Base-by-base conservation (phyloP, 352 stramenopile genomes). In the Thraustochytrium sp. region DNA sequence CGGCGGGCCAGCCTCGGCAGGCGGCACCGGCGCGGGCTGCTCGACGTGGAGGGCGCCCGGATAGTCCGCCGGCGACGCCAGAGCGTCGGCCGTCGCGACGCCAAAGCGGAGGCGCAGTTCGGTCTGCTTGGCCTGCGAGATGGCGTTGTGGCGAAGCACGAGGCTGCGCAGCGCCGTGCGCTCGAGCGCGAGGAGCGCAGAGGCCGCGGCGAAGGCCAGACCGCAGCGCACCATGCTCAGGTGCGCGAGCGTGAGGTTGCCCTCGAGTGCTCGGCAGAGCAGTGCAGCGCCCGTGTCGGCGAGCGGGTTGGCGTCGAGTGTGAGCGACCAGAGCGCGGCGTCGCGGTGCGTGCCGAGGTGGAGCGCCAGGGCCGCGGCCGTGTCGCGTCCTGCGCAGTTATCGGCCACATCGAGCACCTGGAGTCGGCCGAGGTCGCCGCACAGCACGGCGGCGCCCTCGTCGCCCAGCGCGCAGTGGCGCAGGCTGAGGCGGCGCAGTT, bases 331-430 rank as follows among this genome's bases (percentile, higher is more conserved):
- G 42, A 77, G 65, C 2, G 29, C 21, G 29, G 13, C 21, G 65
- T 37, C 65, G 13, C 21, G 65, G 26, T 62, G 42, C 18, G 65
- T 62, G 18, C 49, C 42, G 26, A 77, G 37, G 0, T 37, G 64
- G 16, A 44, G 29, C 16, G 65, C 49, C 9, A 77, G 65, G 0
- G 49, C 65, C 40, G 42, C 38, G 18, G 42, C 65, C 8, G 65
- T 77, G 11, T 62, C 42, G 42, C 65, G 42, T 13, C 65, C 42
- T 5, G 37, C 29, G 23, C 65, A 55, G 37, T 77, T 77, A 31
- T 77, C 49, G 13, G 65, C 31, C 11, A 77, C 46, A 36, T 77
- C 65, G 3, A 77, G 65, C 9, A 72, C 65, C 42, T 77, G 9
- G n/a, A 77, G 4, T 37, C 31, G 65, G 16, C 65, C 65, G 26